Evolutionary conservation across 371 early-diverging fungal species (phyloP).

Genomic region (Haplosporangium sp.): DNA sequence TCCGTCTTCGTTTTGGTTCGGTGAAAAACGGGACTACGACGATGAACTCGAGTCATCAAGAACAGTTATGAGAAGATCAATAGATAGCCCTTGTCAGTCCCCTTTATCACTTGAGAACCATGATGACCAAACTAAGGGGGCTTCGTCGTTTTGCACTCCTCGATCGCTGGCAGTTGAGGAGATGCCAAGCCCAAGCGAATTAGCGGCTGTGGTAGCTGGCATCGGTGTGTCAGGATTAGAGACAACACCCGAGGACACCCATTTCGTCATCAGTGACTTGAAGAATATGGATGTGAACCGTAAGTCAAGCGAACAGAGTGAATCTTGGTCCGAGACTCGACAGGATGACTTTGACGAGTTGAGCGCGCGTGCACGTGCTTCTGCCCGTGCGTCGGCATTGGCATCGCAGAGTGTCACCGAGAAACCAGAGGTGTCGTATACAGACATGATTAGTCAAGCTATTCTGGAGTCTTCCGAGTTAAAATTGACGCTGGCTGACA

Average conservation of each 20-base stretch:
- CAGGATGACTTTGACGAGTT: no score
- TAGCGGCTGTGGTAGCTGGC: no score
- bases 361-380: background rate
- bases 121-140: slow-evolving; percentile 10
- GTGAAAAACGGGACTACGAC: no score
- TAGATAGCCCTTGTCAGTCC: slow-evolving; percentile 7
- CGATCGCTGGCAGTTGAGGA: background rate
- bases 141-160: slow-evolving; percentile 3
- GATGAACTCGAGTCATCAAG: no score
- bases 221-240: no score
- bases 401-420: background rate
- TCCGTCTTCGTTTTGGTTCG: no score
- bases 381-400: background rate
- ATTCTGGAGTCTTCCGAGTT: slow-evolving; percentile 12
- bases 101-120: slow-evolving; percentile 12
- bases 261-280: no score
- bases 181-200: no score
- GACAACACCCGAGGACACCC: no score
- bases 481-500: slow-evolving; percentile 26
- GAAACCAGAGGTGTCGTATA: slow-evolving; percentile 17
- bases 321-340: no score
- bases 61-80: slow-evolving; percentile 36
- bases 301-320: no score
- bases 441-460: slow-evolving; percentile 16
- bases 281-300: no score